These are phyloP conservation scores for Mortierella sp. DNA, from an alignment of 371 early-diverging fungal genomes.

Conservation along the genomic window DNA sequence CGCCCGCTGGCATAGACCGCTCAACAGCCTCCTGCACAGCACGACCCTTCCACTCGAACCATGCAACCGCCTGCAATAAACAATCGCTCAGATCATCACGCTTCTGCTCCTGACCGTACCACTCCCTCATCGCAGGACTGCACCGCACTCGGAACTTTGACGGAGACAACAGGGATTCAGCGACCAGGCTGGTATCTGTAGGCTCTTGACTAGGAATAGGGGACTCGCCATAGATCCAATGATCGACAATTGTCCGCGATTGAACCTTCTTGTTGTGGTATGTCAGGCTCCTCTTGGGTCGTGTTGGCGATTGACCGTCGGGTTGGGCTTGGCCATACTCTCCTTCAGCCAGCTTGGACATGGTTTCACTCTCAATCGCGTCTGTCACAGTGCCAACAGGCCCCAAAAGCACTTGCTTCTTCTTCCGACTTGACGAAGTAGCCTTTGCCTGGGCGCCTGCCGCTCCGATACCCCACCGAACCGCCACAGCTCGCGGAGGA, in stretches of 20 bases:
- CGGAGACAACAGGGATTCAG: not conserved
- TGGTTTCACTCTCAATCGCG: not conserved
- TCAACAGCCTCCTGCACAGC: conserved; percentile 46
- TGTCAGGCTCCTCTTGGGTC: not conserved
- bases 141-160: conserved; percentile 34
- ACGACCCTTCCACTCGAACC: conserved; percentile 71
- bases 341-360: not conserved
- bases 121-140: conserved; percentile 36
- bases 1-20: not conserved
- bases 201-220: not conserved
- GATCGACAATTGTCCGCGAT: conserved; percentile 51
- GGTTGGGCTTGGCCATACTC: not conserved
- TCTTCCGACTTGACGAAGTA: not conserved
- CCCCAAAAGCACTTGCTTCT: not conserved
- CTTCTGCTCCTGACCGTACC: conserved; percentile 68
- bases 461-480: conserved; percentile 47
- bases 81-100: conserved; percentile 84
- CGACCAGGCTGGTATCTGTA: not conserved
- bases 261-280: conserved; percentile 28
- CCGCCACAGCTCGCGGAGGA: conserved; percentile 35
- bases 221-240: conserved; percentile 47
- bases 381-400: not conserved
- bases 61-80: conserved; percentile 76
- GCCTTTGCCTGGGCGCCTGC: conserved; percentile 6
- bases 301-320: not conserved